Evolutionary conservation across 2,329 filamentous ascomycete species (phyloP), one percentile per base, ranked within the genome.

Genomic region (Colletotrichum musae): DNA sequence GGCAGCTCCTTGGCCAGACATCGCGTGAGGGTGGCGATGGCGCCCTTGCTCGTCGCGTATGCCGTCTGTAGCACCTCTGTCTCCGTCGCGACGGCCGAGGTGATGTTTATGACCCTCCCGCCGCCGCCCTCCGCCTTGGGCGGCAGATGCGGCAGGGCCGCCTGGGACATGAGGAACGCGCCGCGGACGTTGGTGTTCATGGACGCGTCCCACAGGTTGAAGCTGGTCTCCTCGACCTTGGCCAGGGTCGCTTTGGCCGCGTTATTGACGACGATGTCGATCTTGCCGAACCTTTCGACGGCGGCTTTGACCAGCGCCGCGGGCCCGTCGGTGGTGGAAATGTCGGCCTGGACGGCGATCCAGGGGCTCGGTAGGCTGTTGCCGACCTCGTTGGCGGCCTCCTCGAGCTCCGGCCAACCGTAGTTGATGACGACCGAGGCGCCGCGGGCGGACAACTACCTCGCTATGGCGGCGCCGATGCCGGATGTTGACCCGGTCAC

Each of bases 341-440:
- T 77, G 68, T 85, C 82, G 26, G 81, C 84, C 59, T 80, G 78
- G 1, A 86, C 80, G 9, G 81, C 78, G 4, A 83, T 78, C 56
- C 39, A 58, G 26, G 56, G 4, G 75, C 72, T 12, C 48, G 64
- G 41, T 66, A 70, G 18, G 63, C 70, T 1, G 76, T 78, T 32
- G 2, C 56, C 56, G 21, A 58, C 41, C 39, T 32, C 59, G 15
- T 43, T 18, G 32, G 28, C 47, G 18, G 50, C 50, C n/a, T 18
- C 50, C 9, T 41, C 32, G 16, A 63, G 50, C n/a, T 53, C 41
- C 65, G 2, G 77, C 51, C 53, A 77, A 81, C 84, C 82, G 74
- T 87, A 88, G 77, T 85, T 87, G 75, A 87, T 76, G 9, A 85
- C 82, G 7, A 86, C 77, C 48, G 78, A 79, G 41, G 85, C 84